Evolutionary conservation across 2,329 filamentous ascomycete species (phyloP), one percentile per base, ranked within the genome.

Genomic region (Botrytis tulipae): DNA sequence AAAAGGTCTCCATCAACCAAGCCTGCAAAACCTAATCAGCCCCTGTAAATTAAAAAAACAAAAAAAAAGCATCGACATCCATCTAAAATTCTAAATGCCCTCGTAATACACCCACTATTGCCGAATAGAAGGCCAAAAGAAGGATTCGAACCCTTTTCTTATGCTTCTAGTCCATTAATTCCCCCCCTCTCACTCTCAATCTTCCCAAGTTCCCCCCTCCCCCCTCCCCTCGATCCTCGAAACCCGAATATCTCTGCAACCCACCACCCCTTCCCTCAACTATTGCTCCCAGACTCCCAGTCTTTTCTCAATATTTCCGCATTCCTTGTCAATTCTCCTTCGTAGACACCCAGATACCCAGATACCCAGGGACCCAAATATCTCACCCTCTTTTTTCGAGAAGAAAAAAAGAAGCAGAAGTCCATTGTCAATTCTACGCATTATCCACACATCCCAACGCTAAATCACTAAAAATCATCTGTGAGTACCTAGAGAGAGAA

Each of bases 121-220:
- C 71, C 71, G 63, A 73, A 69, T 69, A 29, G 71, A 73, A 73
- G 63, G 40, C 51, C 48, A 73, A 73, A 69, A 69, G 65, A 73
- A 68, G 65, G 65, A 61, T 69, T 62, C 44, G 60, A 71, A 65
- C 25, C 67, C 54, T 59, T 60, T 70, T 46, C 42, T 37, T 35
- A 8, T 61, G n/a, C 40, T 61, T 61, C 54, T 70, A 70, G 48
- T 57, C 32, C 32, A 67, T 20, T 40, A 51, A 51, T 20, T 14
- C 63, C 25, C 16, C 61, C 61, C 16, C 32, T 32, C 29, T 44
- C 63, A 22, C 22, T 16, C 46, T 25, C 63, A 54, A 16, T 54
- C 48, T 54, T 54, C 48, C 48, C 48, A 54, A n/a, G 25, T 54
- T 25, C 18, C 61, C 61, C 40, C 32, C 22, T 12, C 63, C 63